These are phyloP conservation scores for Rutstroemia sp. DNA, from an alignment of 2,329 filamentous ascomycete species.

Conservation along the genomic window DNA sequence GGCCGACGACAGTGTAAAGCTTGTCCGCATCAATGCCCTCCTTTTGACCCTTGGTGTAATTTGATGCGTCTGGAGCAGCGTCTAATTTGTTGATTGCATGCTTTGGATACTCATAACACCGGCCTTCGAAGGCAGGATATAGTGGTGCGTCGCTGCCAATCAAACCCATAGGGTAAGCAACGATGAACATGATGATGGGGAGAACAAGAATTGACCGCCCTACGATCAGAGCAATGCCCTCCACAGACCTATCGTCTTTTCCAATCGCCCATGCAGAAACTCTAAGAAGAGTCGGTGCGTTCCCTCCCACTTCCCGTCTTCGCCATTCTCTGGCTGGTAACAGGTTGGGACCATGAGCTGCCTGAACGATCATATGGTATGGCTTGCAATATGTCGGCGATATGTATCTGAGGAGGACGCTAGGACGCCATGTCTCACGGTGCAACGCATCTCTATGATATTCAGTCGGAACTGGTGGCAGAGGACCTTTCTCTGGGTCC, in stretches of 20 bases:
- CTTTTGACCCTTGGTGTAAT: not conserved
- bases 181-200: slow-evolving; percentile 5
- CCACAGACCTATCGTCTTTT: not conserved
- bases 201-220: slow-evolving; percentile 7
- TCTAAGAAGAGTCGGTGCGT: slow-evolving; percentile 5
- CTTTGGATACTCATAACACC: slow-evolving; percentile 11
- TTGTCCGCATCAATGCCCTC: slow-evolving; percentile 2
- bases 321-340: slow-evolving; percentile 8
- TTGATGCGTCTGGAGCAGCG: slow-evolving; percentile 1
- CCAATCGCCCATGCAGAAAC: slow-evolving; percentile 10
- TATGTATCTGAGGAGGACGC: slow-evolving; percentile 9
- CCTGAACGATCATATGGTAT: slow-evolving; percentile 9
- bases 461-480: slow-evolving; percentile 1
- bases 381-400: slow-evolving; percentile 9
- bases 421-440: slow-evolving; percentile 9
- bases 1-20: not conserved
- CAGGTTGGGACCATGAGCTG: not conserved
- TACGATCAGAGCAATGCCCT: not conserved
- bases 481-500: slow-evolving; percentile 1
- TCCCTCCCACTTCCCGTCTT: slow-evolving; percentile 1
- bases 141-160: not conserved
- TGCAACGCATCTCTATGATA: slow-evolving; percentile 7
- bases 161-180: not conserved
- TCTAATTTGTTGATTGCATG: slow-evolving; percentile 9
- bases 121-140: slow-evolving; percentile 3